Evolutionary conservation across 192 early-diverging fungal species (phyloP), one percentile per base, ranked within the genome.

Genomic region (Linnemannia zychae): DNA sequence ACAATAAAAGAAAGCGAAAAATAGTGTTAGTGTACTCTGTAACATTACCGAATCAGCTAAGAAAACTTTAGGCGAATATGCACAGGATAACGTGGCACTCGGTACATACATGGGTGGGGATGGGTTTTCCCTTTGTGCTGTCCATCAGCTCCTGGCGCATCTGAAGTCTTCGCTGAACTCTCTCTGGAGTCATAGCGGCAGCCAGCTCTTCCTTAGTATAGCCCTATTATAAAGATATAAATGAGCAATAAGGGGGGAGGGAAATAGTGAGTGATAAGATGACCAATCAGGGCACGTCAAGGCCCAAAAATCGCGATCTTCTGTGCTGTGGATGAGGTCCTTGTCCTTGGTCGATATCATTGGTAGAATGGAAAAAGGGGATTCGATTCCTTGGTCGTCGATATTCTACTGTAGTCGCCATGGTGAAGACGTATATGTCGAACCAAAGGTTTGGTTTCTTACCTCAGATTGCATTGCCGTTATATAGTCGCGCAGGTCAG

Each of bases 401-500:
- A 44, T 44, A 3, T 44, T 44, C 9, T 9, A 6, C 40, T 44
- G 40, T 44, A 9, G 40, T 3, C 9, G 40, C n/a, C n/a, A 57
- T 28, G 53, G n/a, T 24, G 11, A 31, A 28, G 22, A 57, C 24
- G 53, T 63, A 63, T 24, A 28, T 31, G 28, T 31, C 15, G 24
- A 31, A 2, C 15, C 28, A 28, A 3, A n/a, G 28, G 57, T 2
- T 28, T 31, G 9, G 28, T 20, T 28, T 24, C 28, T 63, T 63
- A 63, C 57, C 57, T 63, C 28, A 31, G 57, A 63, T 28, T 72
- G 63, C 52, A 63, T 13, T 1, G 79, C 16, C 17, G 46, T 70
- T 40, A 81, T 68, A 46, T 81, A 81, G 15, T 70, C 52, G 7
- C 79, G 65, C 1, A 81, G 53, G 22, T 81, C 79, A 4, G 78